Base-by-base conservation (phyloP, 2,329 filamentous ascomycete species). In the Neonectria sp. region DNA sequence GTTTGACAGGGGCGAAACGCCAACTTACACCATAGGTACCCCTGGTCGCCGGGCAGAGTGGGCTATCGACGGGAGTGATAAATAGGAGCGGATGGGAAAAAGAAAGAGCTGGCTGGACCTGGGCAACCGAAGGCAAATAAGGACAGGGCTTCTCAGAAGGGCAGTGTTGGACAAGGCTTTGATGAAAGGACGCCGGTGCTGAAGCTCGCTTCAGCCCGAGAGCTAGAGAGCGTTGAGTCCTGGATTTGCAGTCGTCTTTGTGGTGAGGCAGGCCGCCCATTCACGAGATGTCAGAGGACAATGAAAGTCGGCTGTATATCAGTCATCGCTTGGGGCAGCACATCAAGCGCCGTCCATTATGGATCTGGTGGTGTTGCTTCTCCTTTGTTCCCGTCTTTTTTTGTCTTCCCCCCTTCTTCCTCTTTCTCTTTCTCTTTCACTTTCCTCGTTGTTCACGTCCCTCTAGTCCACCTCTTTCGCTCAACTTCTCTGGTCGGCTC, bases 281-380 rank as follows among this genome's bases (percentile, higher is more conserved):
- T 73, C 70, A 70, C 60, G 63, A 67, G 58, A 59, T 46, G 45
- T 35, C 63, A 63, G 55, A 68, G 60, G 67, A 75, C 73, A 75
- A 75, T 75, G 72, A 75, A 75, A 73, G 62, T 65, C 60, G 56
- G 49, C 53, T 55, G 49, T 58, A 63, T 35, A 56, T 64, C 68
- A 67, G 71, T 69, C 59, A 69, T 52, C 40, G 63, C 58, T 64
- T 68, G 60, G 63, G 55, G 31, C 59, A 67, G 64, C 55, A 66
- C 60, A 70, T 68, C 67, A 68, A 67, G 67, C 58, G 60, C 57
- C 56, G 48, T 65, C 52, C 69, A 75, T 74, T 71, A 73, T 73
- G 65, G 53, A 63, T 72, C 65, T 51, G 65, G 33, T 43, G 59
- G 33, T 31, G 52, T 33, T 43, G 55, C 40, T 51, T 59, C 49